Base-by-base conservation (phyloP, 106 monocot species). In the Dendrobium huoshanense region DNA sequence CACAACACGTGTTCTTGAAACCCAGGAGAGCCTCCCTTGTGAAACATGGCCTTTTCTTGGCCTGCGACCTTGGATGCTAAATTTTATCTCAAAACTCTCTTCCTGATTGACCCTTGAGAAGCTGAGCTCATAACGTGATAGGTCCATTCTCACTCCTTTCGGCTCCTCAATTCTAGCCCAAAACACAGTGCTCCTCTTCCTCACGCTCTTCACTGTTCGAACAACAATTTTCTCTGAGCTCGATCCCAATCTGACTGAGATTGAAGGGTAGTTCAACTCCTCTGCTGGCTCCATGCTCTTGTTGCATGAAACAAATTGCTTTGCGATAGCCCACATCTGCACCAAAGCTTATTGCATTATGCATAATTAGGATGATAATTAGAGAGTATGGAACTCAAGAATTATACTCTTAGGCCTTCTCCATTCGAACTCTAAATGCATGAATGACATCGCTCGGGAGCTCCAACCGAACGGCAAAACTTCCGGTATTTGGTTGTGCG, bases 191-290 rank as follows among this genome's bases (percentile, higher is more conserved):
- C 42, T 67, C 8, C 64, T 59, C 49, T 84, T 75, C 41, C 84
- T 61, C 42, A 85, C 80, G 44, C 79, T 85, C 7, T 67, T 85
- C 55, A 75, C 79, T 10, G 75, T 84, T 18, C 84, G 73, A 42
- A 29, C 48, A 7, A 61, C 72, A 22, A 6, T 45, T 31, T 67
- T 80, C 43, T 4, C 41, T 4, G 67, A 13, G 5, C 1, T 27
- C 5, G 76, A 64, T 41, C 67, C 67, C n/a, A 84, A 20, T 0
- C 27, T 48, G 17, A 75, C 48, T 16, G 75, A 55, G 64, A 84
- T 80, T 7, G 84, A 76, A 19, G 84, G 76, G 41, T 77, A 84
- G 67, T 80, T 84, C 76, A 84, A 10, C 4, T 84, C 47, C 18
- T 58, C 73, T 9, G 41, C 75, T 10, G 8, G 7, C 33, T 56